Evolutionary conservation across 352 stramenopile species (phyloP).

Genomic region (Thalassiosira mediterranea): DNA sequence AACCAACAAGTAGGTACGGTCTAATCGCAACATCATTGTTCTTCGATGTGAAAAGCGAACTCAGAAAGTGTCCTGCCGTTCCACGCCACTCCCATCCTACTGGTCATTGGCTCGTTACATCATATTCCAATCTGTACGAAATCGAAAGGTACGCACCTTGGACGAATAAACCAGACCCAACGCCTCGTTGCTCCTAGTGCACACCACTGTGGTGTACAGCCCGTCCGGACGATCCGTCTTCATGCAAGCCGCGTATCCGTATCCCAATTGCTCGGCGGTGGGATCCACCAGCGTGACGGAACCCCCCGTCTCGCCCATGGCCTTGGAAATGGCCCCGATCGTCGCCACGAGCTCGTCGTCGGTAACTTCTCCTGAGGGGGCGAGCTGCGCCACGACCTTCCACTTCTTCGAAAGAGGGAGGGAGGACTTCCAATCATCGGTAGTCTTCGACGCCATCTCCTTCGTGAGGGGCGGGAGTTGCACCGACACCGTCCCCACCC

Average conservation of each 20-base stretch:
- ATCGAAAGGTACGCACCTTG: conserved; percentile 62
- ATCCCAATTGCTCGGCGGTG: conserved; percentile 58
- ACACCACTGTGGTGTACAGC: conserved; percentile 93
- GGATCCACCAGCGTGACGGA: conserved; percentile 72
- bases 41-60: too few species aligned
- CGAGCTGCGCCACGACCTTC: conserved; percentile 9
- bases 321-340: conserved; percentile 49
- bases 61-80: too few species aligned
- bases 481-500: conserved; percentile 4
- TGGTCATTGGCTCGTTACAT: too few species aligned
- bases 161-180: conserved; percentile 94
- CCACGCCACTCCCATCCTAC: too few species aligned
- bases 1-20: too few species aligned
- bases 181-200: conserved; percentile 88
- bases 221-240: conserved; percentile 89
- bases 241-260: conserved; percentile 68
- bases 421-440: background rate
- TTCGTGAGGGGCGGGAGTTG: conserved; percentile 14
- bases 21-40: too few species aligned
- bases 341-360: conserved; percentile 14
- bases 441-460: background rate
- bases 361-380: conserved; percentile 23
- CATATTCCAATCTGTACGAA: too few species aligned
- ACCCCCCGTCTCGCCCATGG: conserved; percentile 58
- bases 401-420: background rate